Base-by-base conservation (phyloP, 2,329 filamentous ascomycete genomes). In the Trichoderma brevicompactum region DNA sequence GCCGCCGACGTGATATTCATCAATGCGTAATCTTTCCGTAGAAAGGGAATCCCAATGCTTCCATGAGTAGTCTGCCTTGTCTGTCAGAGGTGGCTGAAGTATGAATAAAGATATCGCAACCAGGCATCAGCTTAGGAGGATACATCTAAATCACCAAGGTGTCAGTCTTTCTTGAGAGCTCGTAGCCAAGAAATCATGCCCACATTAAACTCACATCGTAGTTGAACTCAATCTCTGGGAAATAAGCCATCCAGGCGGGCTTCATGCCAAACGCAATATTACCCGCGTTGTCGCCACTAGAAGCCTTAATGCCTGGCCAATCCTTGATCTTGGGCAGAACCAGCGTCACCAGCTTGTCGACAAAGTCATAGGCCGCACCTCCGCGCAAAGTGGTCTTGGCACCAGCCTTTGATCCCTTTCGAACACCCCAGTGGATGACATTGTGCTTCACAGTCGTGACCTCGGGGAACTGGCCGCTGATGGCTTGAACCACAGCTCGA, bases 311-410 rank as follows among this genome's bases (percentile, higher is more conserved):
- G 19, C 95, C 95, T 64, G 86, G 87, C 91, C 92, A 99, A 72
- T 99, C 95, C 83, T 98, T 99, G 79, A 99, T 96, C 74, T 89
- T 91, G 44, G 95, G 95, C 75, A 98, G 84, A 6, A 99, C 94
- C 8, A 98, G 82, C 75, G 96, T 92, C 64, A 98, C 83, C 70
- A 93, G 82, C 81, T 97, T 97, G 73, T 94, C 91, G 50, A 99
- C 75, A 77, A 99, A 97, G 76, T 97, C 90, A 68, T 92, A 91
- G 73, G 96, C 95, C 66, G 89, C 85, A 75, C 95, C 90, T 36
- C 92, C 92, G 64, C 84, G 82, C 68, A 99, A 80, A 32, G 91
- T 89, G 56, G 87, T 88, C 74, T 94, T 97, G 70, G 91, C 87
- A 66, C 92, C 87, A 34, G 92, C 83, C 69, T 88, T 85, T 74